Conservation (phyloP, 495 filamentous ascomycete genomes). For the Jackrogersella minutella region DNA sequence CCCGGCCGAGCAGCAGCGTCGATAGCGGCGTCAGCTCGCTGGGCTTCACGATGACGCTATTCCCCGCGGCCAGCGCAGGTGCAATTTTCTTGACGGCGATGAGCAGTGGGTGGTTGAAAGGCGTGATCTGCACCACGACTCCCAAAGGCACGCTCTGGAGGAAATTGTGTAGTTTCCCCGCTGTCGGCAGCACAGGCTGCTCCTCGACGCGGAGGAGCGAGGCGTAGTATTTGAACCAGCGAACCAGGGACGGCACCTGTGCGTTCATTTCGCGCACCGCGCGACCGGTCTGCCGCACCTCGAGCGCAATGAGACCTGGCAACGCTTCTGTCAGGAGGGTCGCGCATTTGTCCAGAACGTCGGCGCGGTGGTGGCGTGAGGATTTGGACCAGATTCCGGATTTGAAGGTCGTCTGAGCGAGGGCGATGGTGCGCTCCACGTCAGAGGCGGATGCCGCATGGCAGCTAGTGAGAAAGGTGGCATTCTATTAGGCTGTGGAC, state of each 20-base stretch:
- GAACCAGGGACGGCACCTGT: constrained; percentile 66
- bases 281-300: constrained; percentile 69
- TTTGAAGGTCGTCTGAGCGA: constrained; percentile 58
- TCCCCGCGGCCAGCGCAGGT: constrained; percentile 68
- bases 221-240: constrained; percentile 73
- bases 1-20: constrained; percentile 58
- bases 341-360: constrained; percentile 65
- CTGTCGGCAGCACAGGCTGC: constrained; percentile 66
- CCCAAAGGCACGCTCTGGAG: constrained; percentile 66
- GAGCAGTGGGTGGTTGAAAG: constrained; percentile 71
- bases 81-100: constrained; percentile 71
- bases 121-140: constrained; percentile 70
- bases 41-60: constrained; percentile 68
- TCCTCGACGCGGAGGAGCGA: constrained; percentile 67
- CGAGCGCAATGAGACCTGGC: constrained; percentile 61
- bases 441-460: constrained; percentile 60
- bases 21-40: constrained; percentile 68
- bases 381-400: constrained; percentile 66
- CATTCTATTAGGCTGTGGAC: not conserved
- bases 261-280: constrained; percentile 71
- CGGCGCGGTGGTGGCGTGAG: constrained; percentile 60
- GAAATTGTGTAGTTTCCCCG: constrained; percentile 68
- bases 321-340: constrained; percentile 58
- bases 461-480: constrained; percentile 47
- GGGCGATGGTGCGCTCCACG: constrained; percentile 54